These are phyloP conservation scores for Fonsecaea nubica DNA, from an alignment of 2,329 filamentous ascomycete species.

Conservation along the genomic window DNA sequence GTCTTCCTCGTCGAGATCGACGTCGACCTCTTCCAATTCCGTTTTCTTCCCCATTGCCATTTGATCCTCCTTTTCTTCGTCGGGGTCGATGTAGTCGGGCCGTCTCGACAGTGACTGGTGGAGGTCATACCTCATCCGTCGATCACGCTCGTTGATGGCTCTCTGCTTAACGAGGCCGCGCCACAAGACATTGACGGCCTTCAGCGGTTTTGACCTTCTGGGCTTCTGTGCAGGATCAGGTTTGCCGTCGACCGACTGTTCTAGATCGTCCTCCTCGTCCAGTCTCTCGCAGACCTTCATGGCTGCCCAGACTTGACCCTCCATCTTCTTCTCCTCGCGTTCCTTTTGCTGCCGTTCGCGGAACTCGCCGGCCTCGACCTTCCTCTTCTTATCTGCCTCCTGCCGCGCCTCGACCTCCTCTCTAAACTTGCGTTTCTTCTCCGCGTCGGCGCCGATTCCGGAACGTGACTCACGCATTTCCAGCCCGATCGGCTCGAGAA, in stretches of 20 bases:
- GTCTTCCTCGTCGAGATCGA: constrained; percentile 79
- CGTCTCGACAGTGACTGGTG: constrained; percentile 68
- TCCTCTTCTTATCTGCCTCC: constrained; percentile 63
- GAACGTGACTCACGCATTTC: constrained; percentile 78
- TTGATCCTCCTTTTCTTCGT: constrained; percentile 75
- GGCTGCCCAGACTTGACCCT: constrained; percentile 74
- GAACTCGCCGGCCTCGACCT: constrained; percentile 73
- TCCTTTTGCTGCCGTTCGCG: constrained; percentile 74
- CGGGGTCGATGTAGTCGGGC: constrained; percentile 70
- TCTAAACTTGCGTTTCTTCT: constrained; percentile 77
- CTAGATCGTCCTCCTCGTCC: constrained; percentile 53
- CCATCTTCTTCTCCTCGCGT: constrained; percentile 70
- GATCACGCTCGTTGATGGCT: constrained; percentile 72
- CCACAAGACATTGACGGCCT: constrained; percentile 78
- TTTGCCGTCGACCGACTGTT: constrained; percentile 28
- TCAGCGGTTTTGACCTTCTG: constrained; percentile 60
- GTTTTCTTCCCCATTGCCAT: constrained; percentile 62
- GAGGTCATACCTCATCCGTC: constrained; percentile 69
- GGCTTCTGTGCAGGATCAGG: constrained; percentile 16
- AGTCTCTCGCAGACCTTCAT: constrained; percentile 84
- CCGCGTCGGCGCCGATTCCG: constrained; percentile 83
- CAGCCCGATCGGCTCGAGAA: constrained; percentile 76
- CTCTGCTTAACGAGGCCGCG: constrained; percentile 74
- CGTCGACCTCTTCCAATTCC: constrained; percentile 57
- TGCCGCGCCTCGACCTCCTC: constrained; percentile 65